Evolutionary conservation across 345 rosid genomes (phyloP), one percentile per base, ranked within the genome.

Genomic region (Tarenaya hassleriana): DNA sequence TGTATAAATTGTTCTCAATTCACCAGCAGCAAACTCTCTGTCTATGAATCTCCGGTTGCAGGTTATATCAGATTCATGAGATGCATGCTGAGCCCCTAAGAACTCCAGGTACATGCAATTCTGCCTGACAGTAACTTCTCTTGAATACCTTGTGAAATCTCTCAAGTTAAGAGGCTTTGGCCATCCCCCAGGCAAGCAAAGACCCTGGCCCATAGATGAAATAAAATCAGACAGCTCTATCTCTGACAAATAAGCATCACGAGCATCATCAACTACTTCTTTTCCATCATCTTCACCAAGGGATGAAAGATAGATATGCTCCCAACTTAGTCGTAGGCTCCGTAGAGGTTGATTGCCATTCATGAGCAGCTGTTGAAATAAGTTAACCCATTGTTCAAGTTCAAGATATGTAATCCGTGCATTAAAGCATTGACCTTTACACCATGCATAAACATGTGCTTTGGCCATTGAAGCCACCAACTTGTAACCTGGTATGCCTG

Each of bases 291-390:
- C 60, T 70, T 73, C 78, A 16, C 95, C 96, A 21, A 91, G 72
- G 52, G 98, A 77, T 42, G 87, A 88, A 47, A 84, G 72, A 74
- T 87, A 91, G n/a, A 82, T 80, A 62, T 87, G 92, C 63, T 82
- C 92, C 95, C 92, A 91, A 68, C 96, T 84, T 57, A 75, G 70
- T 42, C 79, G 82, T 33, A 91, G 80, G 58, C 98, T 91, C 98
- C 96, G 84, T 24, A 70, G 10, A 44, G 78, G 76, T 59, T 66
- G 79, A 68, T 77, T 80, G 10, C 98, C 96, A 61, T 68, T 83
- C 61, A 56, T 53, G 52, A 84, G 73, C 70, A 91, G 90, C 64
- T 75, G 79, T 69, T 84, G 86, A 61, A 84, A 87, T 52, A 91
- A 73, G 47, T 79, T 81, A 69, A 79, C 75, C 98, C 96, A 87